phyloP scores from a whole-genome alignment of 768 basidiomycete species.

The Suillus occidentalis region DNA sequence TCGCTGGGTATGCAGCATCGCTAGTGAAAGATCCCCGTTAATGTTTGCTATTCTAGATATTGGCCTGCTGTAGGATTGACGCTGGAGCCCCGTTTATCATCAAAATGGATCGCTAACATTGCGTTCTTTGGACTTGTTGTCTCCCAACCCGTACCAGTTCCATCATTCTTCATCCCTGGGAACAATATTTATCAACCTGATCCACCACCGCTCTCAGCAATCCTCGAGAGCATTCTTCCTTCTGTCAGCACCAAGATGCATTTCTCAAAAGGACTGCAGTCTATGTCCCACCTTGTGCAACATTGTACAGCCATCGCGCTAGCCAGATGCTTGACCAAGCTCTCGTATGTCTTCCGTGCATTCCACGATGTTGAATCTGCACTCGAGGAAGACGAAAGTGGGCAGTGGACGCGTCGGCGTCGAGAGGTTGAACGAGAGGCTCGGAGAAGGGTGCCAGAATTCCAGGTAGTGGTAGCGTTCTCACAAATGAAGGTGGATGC shows the following conservation, averaged over 20 bases:
- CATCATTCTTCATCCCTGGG: conserved; percentile 57
- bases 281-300: conserved; percentile 72
- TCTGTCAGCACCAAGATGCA: conserved; percentile 65
- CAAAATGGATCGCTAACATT: conserved; percentile 90
- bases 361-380: conserved; percentile 51
- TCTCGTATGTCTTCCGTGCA: conserved; percentile 48
- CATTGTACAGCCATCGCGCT: conserved; percentile 82
- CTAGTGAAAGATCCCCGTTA: conserved; percentile 1
- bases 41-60: conserved; percentile 47
- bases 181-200: conserved; percentile 56
- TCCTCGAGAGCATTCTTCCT: conserved; percentile 82
- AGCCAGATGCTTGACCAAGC: conserved; percentile 74
- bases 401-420: conserved; percentile 70
- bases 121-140: conserved; percentile 79
- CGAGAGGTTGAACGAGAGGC: conserved; percentile 76
- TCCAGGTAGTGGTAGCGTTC: conserved; percentile 82
- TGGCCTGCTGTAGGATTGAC: conserved; percentile 70
- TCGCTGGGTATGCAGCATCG: conserved; percentile 58
- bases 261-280: conserved; percentile 81
- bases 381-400: conserved; percentile 64
- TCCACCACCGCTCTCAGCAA: conserved; percentile 69
- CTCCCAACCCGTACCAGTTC: conserved; percentile 67
- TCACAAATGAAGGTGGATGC: conserved; percentile 50
- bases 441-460: conserved; percentile 78
- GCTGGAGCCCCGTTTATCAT: conserved; percentile 83